phyloP scores from a whole-genome alignment of 192 early-diverging fungal genomes.

The Backusella sp. region DNA sequence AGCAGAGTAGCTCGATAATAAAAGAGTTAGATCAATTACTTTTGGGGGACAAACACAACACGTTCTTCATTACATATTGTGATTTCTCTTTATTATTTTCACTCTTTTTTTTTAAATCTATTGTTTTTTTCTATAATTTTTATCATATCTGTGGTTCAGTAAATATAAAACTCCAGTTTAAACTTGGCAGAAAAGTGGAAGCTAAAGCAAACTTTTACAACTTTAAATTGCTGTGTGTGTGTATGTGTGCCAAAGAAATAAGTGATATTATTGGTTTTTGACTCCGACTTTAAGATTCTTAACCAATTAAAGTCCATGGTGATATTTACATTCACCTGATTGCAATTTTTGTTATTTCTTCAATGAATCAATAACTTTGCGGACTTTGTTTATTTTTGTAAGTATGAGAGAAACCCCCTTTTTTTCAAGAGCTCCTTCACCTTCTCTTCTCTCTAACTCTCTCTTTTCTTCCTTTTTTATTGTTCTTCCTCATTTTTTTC shows the following conservation, averaged over 20 bases:
- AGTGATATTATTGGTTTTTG: not conserved
- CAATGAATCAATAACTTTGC: no score
- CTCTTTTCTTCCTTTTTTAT: not conserved
- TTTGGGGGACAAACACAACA: not conserved
- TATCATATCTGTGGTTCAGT: no score
- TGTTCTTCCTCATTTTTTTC: not conserved
- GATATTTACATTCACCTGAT: not conserved
- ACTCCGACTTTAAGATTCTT: not conserved
- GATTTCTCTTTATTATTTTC: not conserved
- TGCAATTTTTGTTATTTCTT: no score
- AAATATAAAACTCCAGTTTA: no score
- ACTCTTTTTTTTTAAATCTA: not conserved
- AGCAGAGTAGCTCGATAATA: not conserved
- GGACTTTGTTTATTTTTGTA: not conserved
- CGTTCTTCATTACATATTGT: not conserved
- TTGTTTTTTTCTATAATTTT: not conserved
- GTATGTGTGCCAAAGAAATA: not conserved
- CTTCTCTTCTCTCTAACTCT: not conserved
- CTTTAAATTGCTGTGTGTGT: not conserved
- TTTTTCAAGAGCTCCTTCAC: not conserved
- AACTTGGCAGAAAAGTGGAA: no score
- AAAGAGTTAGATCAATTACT: slow-evolving; percentile 2
- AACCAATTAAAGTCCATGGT: not conserved
- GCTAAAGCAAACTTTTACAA: no score
- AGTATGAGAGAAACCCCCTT: not conserved